A percentile compares a stretch with the other conserved stretches of the same genome.
Conservation (phyloP, 2,329 filamentous ascomycete species). For the Trichoderma sp. region DNA sequence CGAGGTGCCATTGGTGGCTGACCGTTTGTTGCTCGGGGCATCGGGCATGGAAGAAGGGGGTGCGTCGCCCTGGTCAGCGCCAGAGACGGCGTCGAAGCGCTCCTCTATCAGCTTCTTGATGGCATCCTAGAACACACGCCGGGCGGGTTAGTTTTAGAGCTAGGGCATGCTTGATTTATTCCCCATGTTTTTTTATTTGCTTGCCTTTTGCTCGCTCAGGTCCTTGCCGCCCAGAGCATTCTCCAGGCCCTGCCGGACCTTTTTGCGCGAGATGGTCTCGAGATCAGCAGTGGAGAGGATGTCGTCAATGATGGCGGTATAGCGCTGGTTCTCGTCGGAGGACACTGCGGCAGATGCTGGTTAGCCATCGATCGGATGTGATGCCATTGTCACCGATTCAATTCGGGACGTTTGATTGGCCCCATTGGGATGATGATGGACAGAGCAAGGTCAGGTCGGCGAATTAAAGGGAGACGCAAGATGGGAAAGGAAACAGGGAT, state of each 20-base stretch:
- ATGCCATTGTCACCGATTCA: background rate
- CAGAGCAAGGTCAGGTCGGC: background rate
- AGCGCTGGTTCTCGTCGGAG: conserved; percentile 48
- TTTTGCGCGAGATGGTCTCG: conserved; percentile 62
- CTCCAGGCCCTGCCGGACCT: conserved; percentile 57
- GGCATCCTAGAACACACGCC: conserved; percentile 48
- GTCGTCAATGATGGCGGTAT: conserved; percentile 58
- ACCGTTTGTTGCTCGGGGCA: conserved; percentile 35
- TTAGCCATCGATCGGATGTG: background rate
- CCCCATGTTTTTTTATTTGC: background rate
- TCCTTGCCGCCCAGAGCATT: conserved; percentile 54
- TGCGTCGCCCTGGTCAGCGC: conserved; percentile 43
- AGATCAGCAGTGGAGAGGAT: conserved; percentile 59
- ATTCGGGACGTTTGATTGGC: background rate
- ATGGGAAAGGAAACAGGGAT: background rate
- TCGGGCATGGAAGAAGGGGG: conserved; percentile 35
- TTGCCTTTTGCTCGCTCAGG: conserved; percentile 57
- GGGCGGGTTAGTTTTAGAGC: background rate
- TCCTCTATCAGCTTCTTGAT: conserved; percentile 71
- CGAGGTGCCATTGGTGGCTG: conserved; percentile 34
- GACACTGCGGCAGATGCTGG: conserved; percentile 41
- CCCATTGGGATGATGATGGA: background rate
- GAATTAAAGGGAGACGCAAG: background rate
- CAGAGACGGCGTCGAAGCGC: conserved; percentile 68
- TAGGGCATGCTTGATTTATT: background rate